phyloP scores from a whole-genome alignment of 805 yeast species.

The Phaffomyces thermotolerans region DNA sequence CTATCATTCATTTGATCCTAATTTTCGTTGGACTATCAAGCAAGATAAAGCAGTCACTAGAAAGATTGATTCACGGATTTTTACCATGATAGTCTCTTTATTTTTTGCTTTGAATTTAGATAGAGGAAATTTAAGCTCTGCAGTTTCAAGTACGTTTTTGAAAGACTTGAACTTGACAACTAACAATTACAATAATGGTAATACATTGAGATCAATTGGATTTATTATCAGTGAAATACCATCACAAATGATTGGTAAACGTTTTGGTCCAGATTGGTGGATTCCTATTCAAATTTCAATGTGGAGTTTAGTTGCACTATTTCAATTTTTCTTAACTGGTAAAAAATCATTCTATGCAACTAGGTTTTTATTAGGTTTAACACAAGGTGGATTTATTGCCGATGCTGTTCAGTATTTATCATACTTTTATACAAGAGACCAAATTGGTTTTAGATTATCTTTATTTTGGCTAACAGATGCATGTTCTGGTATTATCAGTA shows the following conservation, averaged over 20 bases:
- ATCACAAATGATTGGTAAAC: conserved; percentile 58
- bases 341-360: conserved; percentile 39
- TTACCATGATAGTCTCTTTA: not conserved
- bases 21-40: not conserved
- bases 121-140: not conserved
- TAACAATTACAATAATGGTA: not conserved
- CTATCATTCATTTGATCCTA: not conserved
- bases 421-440: conserved; percentile 55
- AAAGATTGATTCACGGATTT: not conserved
- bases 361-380: conserved; percentile 45
- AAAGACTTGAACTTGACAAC: not conserved
- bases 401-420: conserved; percentile 58
- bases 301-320: conserved; percentile 52
- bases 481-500: conserved; percentile 36
- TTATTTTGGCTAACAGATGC: conserved; percentile 54
- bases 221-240: conserved; percentile 27
- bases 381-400: conserved; percentile 69
- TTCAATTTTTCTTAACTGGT: conserved; percentile 22
- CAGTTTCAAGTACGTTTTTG: not conserved
- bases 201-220: not conserved
- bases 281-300: conserved; percentile 49
- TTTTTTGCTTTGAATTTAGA: conserved; percentile 1
- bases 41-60: not conserved
- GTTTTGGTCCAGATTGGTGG: conserved; percentile 55
- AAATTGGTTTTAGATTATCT: conserved; percentile 51